A percentile compares a stretch with the other conserved stretches of the same genome.
Evolutionary conservation across 495 filamentous ascomycete species (phyloP).

Genomic region (Aspergillus hancockii): DNA sequence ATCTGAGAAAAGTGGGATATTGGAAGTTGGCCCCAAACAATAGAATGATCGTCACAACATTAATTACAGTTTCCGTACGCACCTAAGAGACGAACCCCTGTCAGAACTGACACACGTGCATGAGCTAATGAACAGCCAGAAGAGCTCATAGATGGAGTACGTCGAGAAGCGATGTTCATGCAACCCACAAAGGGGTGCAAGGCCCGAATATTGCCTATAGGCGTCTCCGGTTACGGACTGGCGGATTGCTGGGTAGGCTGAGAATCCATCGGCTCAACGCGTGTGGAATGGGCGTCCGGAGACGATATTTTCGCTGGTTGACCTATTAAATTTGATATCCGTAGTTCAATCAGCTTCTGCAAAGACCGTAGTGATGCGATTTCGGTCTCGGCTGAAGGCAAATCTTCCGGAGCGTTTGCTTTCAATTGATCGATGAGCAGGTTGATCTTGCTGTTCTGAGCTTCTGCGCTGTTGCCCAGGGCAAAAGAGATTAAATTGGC

Average conservation of each 20-base stretch:
- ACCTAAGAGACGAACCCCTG: not conserved
- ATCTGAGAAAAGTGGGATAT: not conserved
- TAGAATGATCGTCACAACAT: constrained; percentile 1
- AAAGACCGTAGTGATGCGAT: constrained; percentile 28
- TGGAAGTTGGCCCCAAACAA: not conserved
- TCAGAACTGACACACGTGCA: not conserved
- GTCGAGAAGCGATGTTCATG: not conserved
- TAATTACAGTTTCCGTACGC: not conserved
- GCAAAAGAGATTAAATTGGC: constrained; percentile 32
- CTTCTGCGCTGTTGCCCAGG: constrained; percentile 12
- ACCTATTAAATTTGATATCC: constrained; percentile 21
- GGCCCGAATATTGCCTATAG: not conserved
- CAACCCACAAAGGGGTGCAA: not conserved
- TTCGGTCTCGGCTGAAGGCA: constrained; percentile 27
- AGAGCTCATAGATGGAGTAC: not conserved
- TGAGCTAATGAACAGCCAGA: not conserved
- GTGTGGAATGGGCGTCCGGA: not conserved
- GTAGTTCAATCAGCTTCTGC: constrained; percentile 31
- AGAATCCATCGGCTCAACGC: not conserved
- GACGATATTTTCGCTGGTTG: constrained; percentile 1
- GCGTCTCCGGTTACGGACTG: not conserved
- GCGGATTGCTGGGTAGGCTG: not conserved
- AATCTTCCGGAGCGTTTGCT: constrained; percentile 23
- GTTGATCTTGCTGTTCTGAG: constrained; percentile 20
- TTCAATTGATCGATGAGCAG: constrained; percentile 34